These are phyloP conservation scores for Xerocomus spinulosus DNA, from an alignment of 768 basidiomycete species.

Conservation along the genomic window DNA sequence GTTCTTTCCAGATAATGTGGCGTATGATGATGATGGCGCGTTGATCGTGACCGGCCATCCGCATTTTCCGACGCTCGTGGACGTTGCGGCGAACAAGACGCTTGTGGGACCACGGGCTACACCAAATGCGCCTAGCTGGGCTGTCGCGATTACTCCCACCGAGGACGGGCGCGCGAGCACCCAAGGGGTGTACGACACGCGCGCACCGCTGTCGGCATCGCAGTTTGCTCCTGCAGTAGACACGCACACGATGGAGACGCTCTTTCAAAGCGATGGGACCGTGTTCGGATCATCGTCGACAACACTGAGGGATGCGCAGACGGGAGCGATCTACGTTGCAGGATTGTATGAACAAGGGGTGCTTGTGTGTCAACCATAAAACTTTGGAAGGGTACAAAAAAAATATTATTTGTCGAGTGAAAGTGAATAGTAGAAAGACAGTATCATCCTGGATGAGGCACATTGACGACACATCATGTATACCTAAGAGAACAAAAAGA, in stretches of 20 bases:
- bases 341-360: slow-evolving; percentile 58
- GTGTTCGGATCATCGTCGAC: slow-evolving; percentile 54
- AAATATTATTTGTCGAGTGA: slow-evolving; percentile 6
- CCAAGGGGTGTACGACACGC: background rate
- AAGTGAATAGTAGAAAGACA: background rate
- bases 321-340: slow-evolving; percentile 47
- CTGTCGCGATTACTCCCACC: slow-evolving; percentile 38
- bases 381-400: slow-evolving; percentile 9
- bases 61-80: slow-evolving; percentile 49
- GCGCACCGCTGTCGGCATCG: slow-evolving; percentile 47
- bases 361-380: slow-evolving; percentile 44
- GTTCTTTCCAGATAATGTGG: slow-evolving; percentile 60
- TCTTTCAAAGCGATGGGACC: slow-evolving; percentile 74
- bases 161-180: background rate
- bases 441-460: background rate
- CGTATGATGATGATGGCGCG: slow-evolving; percentile 42
- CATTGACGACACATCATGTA: slow-evolving; percentile 1
- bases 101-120: slow-evolving; percentile 15
- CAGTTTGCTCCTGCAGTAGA: slow-evolving; percentile 35
- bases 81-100: slow-evolving; percentile 42
- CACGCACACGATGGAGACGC: slow-evolving; percentile 46
- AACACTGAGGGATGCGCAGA: slow-evolving; percentile 45
- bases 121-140: slow-evolving; percentile 51
- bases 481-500: background rate
- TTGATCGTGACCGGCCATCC: slow-evolving; percentile 67